Percentiles rank a stretch among this genome's conserved stretches.
Evolutionary conservation across 169 alveolate genomes (phyloP).

Genomic region (Hammondia hammondi): DNA sequence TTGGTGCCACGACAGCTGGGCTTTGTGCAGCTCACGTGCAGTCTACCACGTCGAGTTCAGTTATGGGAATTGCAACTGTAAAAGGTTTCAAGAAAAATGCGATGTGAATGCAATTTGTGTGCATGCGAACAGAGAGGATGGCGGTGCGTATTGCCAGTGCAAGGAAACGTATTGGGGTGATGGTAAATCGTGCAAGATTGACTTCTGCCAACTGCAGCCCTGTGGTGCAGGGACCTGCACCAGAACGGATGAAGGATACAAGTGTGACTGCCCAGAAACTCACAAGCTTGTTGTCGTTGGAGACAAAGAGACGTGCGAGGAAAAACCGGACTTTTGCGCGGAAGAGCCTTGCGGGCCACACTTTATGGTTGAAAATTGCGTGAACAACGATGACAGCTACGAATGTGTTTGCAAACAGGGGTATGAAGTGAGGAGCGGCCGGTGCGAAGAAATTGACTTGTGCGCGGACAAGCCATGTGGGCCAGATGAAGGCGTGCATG

Average conservation of each 20-base stretch:
- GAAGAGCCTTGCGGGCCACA: constrained; percentile 27
- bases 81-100: not conserved
- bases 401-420: constrained; percentile 26
- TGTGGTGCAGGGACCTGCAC: constrained; percentile 39
- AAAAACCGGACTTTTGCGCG: not conserved
- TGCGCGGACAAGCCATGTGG: constrained; percentile 50
- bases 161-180: not conserved
- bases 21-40: not conserved
- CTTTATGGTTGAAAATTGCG: not conserved
- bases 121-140: not conserved
- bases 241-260: constrained; percentile 3
- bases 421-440: not conserved
- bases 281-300: not conserved
- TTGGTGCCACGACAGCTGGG: constrained; percentile 43
- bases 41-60: constrained; percentile 32
- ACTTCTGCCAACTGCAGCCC: constrained; percentile 9
- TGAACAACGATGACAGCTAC: constrained; percentile 4
- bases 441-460: constrained; percentile 30
- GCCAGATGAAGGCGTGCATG: constrained; percentile 36
- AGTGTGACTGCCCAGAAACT: not conserved
- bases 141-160: constrained; percentile 53
- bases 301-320: not conserved
- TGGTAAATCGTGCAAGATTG: constrained; percentile 6
- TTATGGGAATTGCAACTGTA: constrained; percentile 42
- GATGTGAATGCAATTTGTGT: constrained; percentile 17